A percentile compares a stretch with the other conserved stretches of the same genome.
phyloP scores from a whole-genome alignment of 495 filamentous ascomycete genomes.

The Pyrenula massariospora region DNA sequence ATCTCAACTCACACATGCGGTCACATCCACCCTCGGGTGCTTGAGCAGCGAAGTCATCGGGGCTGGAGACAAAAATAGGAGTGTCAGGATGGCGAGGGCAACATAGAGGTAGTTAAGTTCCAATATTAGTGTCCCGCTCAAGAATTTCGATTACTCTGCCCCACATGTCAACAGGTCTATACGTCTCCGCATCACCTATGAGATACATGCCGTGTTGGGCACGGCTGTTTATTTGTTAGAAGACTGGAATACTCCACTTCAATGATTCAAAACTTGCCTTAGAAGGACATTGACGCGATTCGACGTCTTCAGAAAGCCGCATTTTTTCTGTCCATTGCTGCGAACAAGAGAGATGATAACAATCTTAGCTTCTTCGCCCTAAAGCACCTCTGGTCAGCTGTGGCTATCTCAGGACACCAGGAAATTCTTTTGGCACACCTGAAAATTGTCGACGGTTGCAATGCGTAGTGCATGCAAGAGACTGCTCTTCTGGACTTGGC shows the following conservation, averaged over 20 bases:
- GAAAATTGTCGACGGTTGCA: slow-evolving; percentile 83
- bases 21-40: slow-evolving; percentile 57
- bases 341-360: slow-evolving; percentile 75
- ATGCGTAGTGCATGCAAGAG: slow-evolving; percentile 51
- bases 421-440: too few relatives aligned
- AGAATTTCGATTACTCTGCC: slow-evolving; percentile 43
- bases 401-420: too few relatives aligned
- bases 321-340: slow-evolving; percentile 50
- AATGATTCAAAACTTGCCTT: slow-evolving; percentile 12
- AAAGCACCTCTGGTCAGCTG: too few relatives aligned
- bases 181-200: slow-evolving; percentile 53
- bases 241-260: not conserved
- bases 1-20: slow-evolving; percentile 35
- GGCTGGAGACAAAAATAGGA: slow-evolving; percentile 34
- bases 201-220: slow-evolving; percentile 74
- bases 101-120: slow-evolving; percentile 38
- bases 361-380: slow-evolving; percentile 68
- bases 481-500: slow-evolving; percentile 28
- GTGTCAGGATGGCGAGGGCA: slow-evolving; percentile 55
- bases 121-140: slow-evolving; percentile 32
- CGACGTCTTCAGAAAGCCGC: slow-evolving; percentile 60
- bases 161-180: slow-evolving; percentile 53
- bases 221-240: slow-evolving; percentile 18
- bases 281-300: slow-evolving; percentile 79
- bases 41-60: slow-evolving; percentile 46